phyloP scores from a whole-genome alignment of 2,329 filamentous ascomycete genomes.

The Neofusicoccum cordaticola region DNA sequence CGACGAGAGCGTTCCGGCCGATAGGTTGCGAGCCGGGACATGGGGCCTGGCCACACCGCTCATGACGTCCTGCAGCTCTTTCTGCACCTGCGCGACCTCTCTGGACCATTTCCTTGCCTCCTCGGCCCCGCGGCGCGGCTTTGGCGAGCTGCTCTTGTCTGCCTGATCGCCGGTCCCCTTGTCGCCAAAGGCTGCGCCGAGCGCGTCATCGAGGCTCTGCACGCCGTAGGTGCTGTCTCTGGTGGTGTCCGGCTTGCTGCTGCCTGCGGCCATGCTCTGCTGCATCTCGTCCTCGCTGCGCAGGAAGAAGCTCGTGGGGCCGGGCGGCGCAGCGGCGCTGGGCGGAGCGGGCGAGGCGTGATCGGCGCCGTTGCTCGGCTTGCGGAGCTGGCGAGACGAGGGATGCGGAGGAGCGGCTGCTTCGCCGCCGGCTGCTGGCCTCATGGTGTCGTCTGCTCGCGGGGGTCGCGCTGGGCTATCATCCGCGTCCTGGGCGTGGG shows the following conservation, averaged over 20 bases:
- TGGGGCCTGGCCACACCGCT: neutral
- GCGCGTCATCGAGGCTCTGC: constrained; percentile 55
- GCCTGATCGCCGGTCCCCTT: constrained; percentile 23
- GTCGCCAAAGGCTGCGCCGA: constrained; percentile 38
- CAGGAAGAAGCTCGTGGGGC: constrained; percentile 60
- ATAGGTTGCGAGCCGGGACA: constrained; percentile 1
- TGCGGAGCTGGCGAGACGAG: constrained; percentile 31
- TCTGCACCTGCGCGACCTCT: constrained; percentile 20
- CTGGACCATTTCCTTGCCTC: constrained; percentile 6
- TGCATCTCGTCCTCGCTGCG: constrained; percentile 53
- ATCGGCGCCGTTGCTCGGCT: constrained; percentile 33
- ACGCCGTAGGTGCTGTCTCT: constrained; percentile 55
- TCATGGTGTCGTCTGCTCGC: constrained; percentile 25
- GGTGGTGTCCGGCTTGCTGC: constrained; percentile 17
- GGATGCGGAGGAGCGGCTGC: constrained; percentile 27
- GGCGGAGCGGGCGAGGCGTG: neutral
- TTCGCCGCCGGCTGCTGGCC: constrained; percentile 36
- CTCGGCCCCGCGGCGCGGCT: neutral
- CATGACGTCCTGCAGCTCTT: neutral
- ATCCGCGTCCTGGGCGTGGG: neutral
- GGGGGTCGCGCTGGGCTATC: constrained; percentile 1
- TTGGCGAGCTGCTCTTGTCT: neutral
- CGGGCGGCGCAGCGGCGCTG: constrained; percentile 29
- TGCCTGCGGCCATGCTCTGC: constrained; percentile 22
- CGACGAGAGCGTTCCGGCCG: constrained; percentile 1